Base-by-base conservation (phyloP, 2,329 filamentous ascomycete genomes). In the Pleoardoris graminearum region DNA sequence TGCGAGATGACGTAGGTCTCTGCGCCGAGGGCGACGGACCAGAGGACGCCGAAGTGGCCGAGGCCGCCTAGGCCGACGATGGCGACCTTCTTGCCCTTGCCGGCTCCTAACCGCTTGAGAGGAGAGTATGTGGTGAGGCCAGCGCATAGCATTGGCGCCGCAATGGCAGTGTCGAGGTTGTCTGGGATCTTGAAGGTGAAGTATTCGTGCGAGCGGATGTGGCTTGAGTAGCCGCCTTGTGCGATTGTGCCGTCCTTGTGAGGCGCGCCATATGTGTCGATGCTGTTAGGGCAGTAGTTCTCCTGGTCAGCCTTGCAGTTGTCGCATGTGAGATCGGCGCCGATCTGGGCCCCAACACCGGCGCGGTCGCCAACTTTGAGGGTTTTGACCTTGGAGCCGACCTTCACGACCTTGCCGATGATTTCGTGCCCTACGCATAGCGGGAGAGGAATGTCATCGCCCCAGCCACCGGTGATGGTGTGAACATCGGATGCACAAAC, bases 111-210 rank as follows among this genome's bases (percentile, higher is more conserved):
- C 43, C 90, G 83, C 58, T 89, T 86, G 12, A 96, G 80, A 1
- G 91, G 90, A 54, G 84, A 88, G 77, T 86, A 95, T 53, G 85
- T 85, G 3, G 91, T 95, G 60, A 95, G 80, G 58, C 91, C 91
- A 35, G 89, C 91, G 74, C 91, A 95, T 61, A 94, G 81, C 88
- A 92, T 91, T 8, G 88, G 89, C 1, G 89, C 90, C 1, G 86
- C 89, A 45, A 86, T 75, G 21, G 71, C 70, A 53, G 72, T 77
- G 58, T 79, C 72, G 39, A 95, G 81, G 47, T 79, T 83, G 27
- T 91, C 89, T 30, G 90, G 91, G 58, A 95, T 92, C 66, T 88
- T 87, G 75, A 85, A 85, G 16, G 80, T 80, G 66, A 83, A 92
- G 77, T 91, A 88, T 75, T 92, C 87, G 74, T 93, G 88, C 1